Conservation (phyloP, 2,329 filamentous ascomycete species). For the Fonsecaea erecta region DNA sequence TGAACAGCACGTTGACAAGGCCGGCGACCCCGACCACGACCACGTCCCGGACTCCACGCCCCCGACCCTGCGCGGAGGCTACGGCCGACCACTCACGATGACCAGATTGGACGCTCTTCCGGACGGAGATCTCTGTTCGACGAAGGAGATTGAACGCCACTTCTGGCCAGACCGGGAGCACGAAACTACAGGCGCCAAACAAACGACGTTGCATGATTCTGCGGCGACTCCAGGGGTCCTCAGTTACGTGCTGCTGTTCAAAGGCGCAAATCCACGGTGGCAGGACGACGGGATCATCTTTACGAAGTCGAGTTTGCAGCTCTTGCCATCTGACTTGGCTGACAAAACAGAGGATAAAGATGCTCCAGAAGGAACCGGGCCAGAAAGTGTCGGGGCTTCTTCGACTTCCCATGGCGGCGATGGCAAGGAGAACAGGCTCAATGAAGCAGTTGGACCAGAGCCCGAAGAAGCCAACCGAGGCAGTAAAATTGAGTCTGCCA, state of each 20-base stretch:
- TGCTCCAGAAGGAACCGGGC: not conserved
- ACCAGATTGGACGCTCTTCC: not conserved
- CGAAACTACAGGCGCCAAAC: not conserved
- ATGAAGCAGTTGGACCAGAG: not conserved
- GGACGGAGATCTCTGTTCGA: slow-evolving; percentile 1
- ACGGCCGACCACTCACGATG: not conserved
- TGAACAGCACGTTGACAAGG: not conserved
- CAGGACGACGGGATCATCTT: slow-evolving; percentile 24
- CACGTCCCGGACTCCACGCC: not conserved
- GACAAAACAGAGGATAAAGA: not conserved
- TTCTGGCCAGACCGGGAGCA: slow-evolving; percentile 14
- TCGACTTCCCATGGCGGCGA: not conserved
- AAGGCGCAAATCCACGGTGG: slow-evolving; percentile 31
- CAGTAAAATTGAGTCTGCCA: not conserved
- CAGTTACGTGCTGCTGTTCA: slow-evolving; percentile 31
- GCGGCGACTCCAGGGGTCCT: slow-evolving; percentile 19
- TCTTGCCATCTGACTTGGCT: slow-evolving; percentile 17
- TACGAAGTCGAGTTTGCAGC: slow-evolving; percentile 26
- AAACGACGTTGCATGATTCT: slow-evolving; percentile 31
- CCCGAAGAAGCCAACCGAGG: not conserved
- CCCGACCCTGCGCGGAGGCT: not conserved
- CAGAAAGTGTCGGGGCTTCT: not conserved
- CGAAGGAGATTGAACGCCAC: slow-evolving; percentile 11
- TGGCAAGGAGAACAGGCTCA: not conserved
- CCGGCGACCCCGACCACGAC: not conserved